These are phyloP conservation scores for Arctium minus DNA, from an alignment of 129 eudicot genomes.

Conservation along the genomic window DNA sequence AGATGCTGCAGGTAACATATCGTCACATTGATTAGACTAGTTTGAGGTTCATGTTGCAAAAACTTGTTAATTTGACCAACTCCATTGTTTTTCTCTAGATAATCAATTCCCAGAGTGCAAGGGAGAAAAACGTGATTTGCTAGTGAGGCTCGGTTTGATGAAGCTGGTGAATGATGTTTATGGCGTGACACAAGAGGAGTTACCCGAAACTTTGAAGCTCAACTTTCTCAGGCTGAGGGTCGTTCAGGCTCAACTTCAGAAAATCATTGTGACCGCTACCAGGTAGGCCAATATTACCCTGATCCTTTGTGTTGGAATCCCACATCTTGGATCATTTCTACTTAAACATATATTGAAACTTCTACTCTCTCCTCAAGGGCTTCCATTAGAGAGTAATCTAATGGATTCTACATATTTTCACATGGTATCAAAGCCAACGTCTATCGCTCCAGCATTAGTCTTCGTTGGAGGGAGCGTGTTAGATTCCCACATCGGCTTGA, in stretches of 20 bases:
- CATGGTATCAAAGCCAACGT: too few relatives aligned
- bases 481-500: too few relatives aligned
- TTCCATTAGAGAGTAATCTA: too few relatives aligned
- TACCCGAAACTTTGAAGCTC: constrained; percentile 86
- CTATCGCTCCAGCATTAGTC: too few relatives aligned
- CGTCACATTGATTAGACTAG: not conserved
- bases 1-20: constrained; percentile 38
- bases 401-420: too few relatives aligned
- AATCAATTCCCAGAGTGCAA: constrained; percentile 56
- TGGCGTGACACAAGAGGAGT: constrained; percentile 60
- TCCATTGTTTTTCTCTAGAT: constrained; percentile 24
- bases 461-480: too few relatives aligned
- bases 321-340: too few relatives aligned
- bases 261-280: constrained; percentile 76
- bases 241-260: constrained; percentile 82
- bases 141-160: constrained; percentile 80
- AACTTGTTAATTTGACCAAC: not conserved
- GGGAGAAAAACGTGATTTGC: constrained; percentile 78
- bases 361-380: too few relatives aligned
- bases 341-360: too few relatives aligned
- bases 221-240: constrained; percentile 60
- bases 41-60: not conserved
- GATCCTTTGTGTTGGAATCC: too few relatives aligned
- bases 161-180: constrained; percentile 66
- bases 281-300: constrained; percentile 42